These are phyloP conservation scores for Tulasnella sp. DNA, from an alignment of 768 basidiomycete genomes.

Conservation along the genomic window DNA sequence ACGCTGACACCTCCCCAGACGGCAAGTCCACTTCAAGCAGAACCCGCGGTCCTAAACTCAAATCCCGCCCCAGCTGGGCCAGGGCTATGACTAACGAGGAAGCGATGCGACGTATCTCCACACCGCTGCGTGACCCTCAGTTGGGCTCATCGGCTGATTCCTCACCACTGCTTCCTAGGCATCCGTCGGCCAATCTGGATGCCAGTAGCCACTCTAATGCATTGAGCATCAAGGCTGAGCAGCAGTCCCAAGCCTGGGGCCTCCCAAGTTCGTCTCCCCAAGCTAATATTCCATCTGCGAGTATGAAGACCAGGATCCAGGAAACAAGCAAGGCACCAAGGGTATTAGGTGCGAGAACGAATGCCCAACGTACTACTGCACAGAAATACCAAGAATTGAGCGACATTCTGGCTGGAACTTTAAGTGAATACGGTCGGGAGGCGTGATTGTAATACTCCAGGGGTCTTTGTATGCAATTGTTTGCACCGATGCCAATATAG, in stretches of 20 bases:
- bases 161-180: not conserved
- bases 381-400: not conserved
- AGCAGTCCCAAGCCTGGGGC: not conserved
- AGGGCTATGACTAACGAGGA: not conserved
- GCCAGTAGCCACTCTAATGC: not conserved
- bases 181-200: not conserved
- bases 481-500: not conserved
- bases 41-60: not conserved
- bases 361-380: not conserved
- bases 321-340: not conserved
- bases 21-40: not conserved
- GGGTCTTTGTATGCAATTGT: not conserved
- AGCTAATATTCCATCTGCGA: not conserved
- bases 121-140: not conserved
- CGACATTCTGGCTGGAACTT: not conserved
- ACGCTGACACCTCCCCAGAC: not conserved
- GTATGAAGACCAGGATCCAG: not conserved
- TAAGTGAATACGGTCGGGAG: not conserved
- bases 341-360: not conserved
- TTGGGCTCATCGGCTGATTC: not conserved
- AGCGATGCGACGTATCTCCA: not conserved
- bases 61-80: not conserved
- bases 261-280: not conserved
- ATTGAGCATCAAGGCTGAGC: not conserved
- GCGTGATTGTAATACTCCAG: not conserved